Conservation (phyloP, 306 rosid genomes). For the Lablab purpureus region DNA sequence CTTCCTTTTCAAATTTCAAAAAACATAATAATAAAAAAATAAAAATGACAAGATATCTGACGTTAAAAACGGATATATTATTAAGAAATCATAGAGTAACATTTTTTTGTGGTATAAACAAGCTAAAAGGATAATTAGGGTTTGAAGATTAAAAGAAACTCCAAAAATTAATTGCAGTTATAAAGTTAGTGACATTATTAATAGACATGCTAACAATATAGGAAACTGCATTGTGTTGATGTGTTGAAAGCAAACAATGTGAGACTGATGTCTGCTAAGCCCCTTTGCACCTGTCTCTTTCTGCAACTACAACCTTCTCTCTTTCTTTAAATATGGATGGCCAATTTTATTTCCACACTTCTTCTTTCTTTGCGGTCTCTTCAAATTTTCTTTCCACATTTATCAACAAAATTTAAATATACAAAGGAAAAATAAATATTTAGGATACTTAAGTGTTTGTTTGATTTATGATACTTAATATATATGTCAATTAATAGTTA, state of each 20-base stretch:
- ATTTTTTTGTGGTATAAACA: neutral
- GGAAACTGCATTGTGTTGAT: neutral
- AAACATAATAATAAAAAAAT: too few relatives aligned
- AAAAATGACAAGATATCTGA: too few relatives aligned
- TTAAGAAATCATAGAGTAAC: neutral
- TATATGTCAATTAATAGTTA: too few relatives aligned
- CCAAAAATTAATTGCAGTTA: neutral
- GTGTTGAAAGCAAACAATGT: neutral
- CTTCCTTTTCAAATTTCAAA: too few relatives aligned
- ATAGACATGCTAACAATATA: neutral
- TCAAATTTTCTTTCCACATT: too few relatives aligned
- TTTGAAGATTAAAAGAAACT: neutral
- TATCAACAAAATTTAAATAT: too few relatives aligned
- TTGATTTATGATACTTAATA: too few relatives aligned
- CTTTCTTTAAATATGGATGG: too few relatives aligned
- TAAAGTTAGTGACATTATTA: neutral
- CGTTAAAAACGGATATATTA: neutral
- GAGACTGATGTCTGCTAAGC: neutral
- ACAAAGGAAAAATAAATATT: too few relatives aligned
- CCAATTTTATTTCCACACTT: too few relatives aligned
- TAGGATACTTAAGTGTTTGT: too few relatives aligned
- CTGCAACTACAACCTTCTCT: neutral
- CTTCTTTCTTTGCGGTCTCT: too few relatives aligned
- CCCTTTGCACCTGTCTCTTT: neutral
- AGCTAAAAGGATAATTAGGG: neutral